Evolutionary conservation across 2,329 filamentous ascomycete species (phyloP).

Genomic region (Teratosphaeria viscida): DNA sequence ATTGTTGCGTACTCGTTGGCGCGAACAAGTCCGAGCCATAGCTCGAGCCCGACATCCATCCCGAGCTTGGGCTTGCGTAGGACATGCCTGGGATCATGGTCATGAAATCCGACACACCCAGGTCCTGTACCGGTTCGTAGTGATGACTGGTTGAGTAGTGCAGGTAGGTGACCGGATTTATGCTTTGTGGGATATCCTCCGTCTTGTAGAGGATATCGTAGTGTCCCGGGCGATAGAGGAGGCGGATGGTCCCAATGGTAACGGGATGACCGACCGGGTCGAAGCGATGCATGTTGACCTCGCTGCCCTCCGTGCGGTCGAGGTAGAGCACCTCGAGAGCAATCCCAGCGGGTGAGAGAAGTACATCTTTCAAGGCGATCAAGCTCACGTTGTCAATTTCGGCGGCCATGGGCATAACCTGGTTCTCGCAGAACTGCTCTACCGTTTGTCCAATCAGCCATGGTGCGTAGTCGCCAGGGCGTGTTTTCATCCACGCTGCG

Average conservation of each 20-base stretch:
- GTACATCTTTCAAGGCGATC: conserved; percentile 61
- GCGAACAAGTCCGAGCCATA: conserved; percentile 19
- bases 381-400: conserved; percentile 92
- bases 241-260: conserved; percentile 52
- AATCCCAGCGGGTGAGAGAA: conserved; percentile 69
- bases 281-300: conserved; percentile 63
- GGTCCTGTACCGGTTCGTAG: conserved; percentile 18
- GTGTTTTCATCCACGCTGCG: conserved; percentile 71
- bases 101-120: conserved; percentile 29
- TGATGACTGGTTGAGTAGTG: conserved; percentile 20
- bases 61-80: conserved; percentile 15
- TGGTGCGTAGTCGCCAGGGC: conserved; percentile 56
- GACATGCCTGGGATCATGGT: conserved; percentile 39
- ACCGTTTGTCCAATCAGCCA: conserved; percentile 58
- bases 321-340: conserved; percentile 84
- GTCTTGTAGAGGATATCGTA: conserved; percentile 86
- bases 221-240: conserved; percentile 67
- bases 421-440: conserved; percentile 56
- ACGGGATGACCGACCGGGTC: conserved; percentile 34
- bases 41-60: conserved; percentile 14
- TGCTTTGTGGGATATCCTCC: conserved; percentile 35
- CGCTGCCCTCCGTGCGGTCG: conserved; percentile 67
- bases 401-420: conserved; percentile 62
- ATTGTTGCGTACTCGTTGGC: conserved; percentile 10
- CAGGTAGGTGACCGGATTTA: conserved; percentile 25